Base-by-base conservation (phyloP, 2,329 filamentous ascomycete genomes). In the Botryosphaeria dothidea region DNA sequence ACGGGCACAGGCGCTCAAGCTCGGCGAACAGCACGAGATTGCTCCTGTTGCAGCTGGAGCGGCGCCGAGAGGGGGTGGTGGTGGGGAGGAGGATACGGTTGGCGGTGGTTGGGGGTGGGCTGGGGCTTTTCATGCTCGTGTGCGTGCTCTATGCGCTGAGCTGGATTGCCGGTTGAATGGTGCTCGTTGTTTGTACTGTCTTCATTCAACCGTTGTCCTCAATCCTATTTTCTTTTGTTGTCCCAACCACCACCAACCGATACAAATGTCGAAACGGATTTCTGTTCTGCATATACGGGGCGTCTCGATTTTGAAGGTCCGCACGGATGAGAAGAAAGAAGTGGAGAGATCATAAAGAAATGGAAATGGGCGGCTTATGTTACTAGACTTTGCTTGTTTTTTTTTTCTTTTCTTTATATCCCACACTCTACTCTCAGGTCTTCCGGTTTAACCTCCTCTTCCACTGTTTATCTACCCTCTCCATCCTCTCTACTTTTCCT, bases 111-210 rank as follows among this genome's bases (percentile, higher is more conserved):
- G 48, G 49, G 2, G 61, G 61, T 19, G 61, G 61, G 27, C 21
- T 64, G 38, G 61, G 61, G 48, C 51, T 64, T n/a, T 64, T 64
- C 51, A 52, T 64, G 61, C 61, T 64, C 38, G 46, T 64, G 61
- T 64, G 61, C 38, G 49, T 64, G 11, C 34, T 64, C 2, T 64
- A 64, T 27, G 61, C 61, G 11, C 49, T 64, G 25, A 64, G 61
- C 49, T 64, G 61, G 61, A 54, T 56, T 27, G 38, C 36, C 25
- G 49, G 27, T 49, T 64, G 48, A 64, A 23, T 36, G 49, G 36
- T 31, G 9, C 49, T 34, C 19, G 2, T 45, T 45, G 19, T 27
- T n/a, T n/a, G n/a, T 61, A 27, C 9, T 36, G 25, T 62, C 58
- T 36, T 11, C 36, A 43, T 45, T 27, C 23, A 15, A 43, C 49